These are phyloP conservation scores for Phialophora verrucosa DNA, from an alignment of 2,329 filamentous ascomycete genomes.

Conservation along the genomic window DNA sequence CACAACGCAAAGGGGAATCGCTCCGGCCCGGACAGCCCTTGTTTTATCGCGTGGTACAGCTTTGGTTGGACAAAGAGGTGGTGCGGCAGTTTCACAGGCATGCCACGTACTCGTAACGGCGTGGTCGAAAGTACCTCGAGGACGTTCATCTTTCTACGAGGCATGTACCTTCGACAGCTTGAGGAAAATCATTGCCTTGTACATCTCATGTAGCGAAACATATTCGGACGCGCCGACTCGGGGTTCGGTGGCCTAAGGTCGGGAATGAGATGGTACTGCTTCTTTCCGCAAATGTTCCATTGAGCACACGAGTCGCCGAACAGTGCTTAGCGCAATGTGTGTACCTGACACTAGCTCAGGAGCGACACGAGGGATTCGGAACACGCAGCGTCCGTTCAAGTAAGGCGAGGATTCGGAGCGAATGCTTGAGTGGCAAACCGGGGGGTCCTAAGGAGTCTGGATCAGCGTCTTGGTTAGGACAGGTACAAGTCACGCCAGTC, in stretches of 20 bases:
- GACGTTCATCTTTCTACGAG: slow-evolving; percentile 10
- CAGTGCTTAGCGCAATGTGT: slow-evolving; percentile 1
- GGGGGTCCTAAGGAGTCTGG: not conserved
- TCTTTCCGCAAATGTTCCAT: not conserved
- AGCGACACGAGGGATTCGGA: not conserved
- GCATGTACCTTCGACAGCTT: not conserved
- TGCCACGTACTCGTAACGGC: not conserved
- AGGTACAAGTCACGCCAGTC: slow-evolving; percentile 1
- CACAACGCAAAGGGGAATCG: slow-evolving; percentile 2
- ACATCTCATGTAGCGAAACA: not conserved
- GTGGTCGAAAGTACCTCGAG: slow-evolving; percentile 12
- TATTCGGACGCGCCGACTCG: slow-evolving; percentile 11
- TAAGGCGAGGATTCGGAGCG: not conserved
- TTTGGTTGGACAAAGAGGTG: not conserved
- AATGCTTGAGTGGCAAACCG: slow-evolving; percentile 9
- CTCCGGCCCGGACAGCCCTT: slow-evolving; percentile 9
- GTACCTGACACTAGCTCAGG: slow-evolving; percentile 11
- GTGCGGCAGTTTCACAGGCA: not conserved
- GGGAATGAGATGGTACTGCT: not conserved
- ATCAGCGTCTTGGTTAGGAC: slow-evolving; percentile 5
- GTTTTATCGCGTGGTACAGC: slow-evolving; percentile 1
- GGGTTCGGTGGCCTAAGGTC: not conserved
- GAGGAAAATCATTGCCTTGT: slow-evolving; percentile 9
- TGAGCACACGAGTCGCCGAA: slow-evolving; percentile 1
- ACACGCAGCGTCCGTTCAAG: not conserved